Base-by-base conservation (phyloP, 345 rosid genomes). In the Melaleuca alternifolia region DNA sequence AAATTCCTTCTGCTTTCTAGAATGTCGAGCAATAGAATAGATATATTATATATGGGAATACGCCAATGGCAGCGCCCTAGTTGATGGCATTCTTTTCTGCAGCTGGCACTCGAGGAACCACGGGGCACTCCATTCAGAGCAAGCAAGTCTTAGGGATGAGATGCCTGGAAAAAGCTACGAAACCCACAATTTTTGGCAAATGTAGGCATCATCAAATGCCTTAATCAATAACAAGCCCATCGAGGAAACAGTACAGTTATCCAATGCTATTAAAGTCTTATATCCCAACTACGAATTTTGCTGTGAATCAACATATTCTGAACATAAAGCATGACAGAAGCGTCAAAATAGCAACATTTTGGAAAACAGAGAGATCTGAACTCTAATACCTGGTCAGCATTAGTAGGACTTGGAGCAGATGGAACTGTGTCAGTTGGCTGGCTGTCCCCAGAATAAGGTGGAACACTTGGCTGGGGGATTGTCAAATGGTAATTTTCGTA, bases 401-500 rank as follows among this genome's bases (percentile, higher is more conserved):
- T 90, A 6, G 89, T 75, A 79, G 95, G 90, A 85, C 87, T 91
- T 57, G 96, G 81, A 76, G 91, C 86, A 18, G 96, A 41, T 5
- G 85, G 85, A 83, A 61, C 61, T 13, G 85, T 51, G 62, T 13
- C 46, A 56, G 59, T 83, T 83, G 85, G 85, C 85, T 11, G 62
- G 85, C 85, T 83, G 30, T 83, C 61, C 76, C 65, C 95, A 91
- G 91, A 94, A 85, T 88, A 84, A 15, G 96, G 91, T 14, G 94
- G 90, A 86, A 94, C 93, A 61, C 92, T 92, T 44, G 98, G 97
- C 89, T 93, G 92, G 79, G 94, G 91, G 88, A 85, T 91, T 87
- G 87, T 82, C 13, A 91, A 86, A 44, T 10, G 88, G 89, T 86
- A 86, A n/a, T 92, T 91, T 90, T 92, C 98, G 93, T 92, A 95